Evolutionary conservation across 2,329 filamentous ascomycete genomes (phyloP), one percentile per base, ranked within the genome.

Genomic region (Pestalotiopsis sp.): DNA sequence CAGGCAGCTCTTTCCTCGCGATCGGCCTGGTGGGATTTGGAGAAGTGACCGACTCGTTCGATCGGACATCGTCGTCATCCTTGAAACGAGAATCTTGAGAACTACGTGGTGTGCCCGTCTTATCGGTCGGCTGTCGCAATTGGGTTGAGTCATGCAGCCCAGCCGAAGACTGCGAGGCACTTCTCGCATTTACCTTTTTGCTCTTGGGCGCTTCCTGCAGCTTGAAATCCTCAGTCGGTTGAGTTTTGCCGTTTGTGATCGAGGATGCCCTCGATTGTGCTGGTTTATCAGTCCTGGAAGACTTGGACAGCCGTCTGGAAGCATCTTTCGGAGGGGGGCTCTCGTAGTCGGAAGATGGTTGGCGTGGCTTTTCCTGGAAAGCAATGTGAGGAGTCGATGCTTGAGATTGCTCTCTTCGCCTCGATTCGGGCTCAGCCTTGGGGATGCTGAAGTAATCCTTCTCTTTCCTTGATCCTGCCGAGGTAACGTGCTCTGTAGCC

Each of bases 351-450:
- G 90, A 88, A 0, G 90, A 90, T 4, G 86, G 81, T 70, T 89
- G 86, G 59, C 92, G 88, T 1, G 89, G 89, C 80, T 95, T 96
- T 75, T 97, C 93, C 78, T 97, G 94, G 77, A 94, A 97, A 25
- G 94, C 92, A 74, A 97, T 97, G 76, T 97, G 94, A n/a, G 94
- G 93, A 17, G 93, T 94, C 2, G 90, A 87, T 69, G 82, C 78
- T 67, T 84, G 82, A 1, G 86, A 86, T 58, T 87, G 86, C 17
- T 75, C 76, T 62, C 83, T 84, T 73, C 81, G 85, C 65, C 88
- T 84, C 3, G 79, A 72, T 17, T 80, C 72, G 2, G 77, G 69
- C 25, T 79, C 73, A n/a, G 80, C 76, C 76, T 84, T 86, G 41
- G 81, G 70, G 5, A 81, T 74, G 64, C 79, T 82, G 75, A 91